phyloP scores from a whole-genome alignment of 192 early-diverging fungal species.

The Coemansia biformis region DNA sequence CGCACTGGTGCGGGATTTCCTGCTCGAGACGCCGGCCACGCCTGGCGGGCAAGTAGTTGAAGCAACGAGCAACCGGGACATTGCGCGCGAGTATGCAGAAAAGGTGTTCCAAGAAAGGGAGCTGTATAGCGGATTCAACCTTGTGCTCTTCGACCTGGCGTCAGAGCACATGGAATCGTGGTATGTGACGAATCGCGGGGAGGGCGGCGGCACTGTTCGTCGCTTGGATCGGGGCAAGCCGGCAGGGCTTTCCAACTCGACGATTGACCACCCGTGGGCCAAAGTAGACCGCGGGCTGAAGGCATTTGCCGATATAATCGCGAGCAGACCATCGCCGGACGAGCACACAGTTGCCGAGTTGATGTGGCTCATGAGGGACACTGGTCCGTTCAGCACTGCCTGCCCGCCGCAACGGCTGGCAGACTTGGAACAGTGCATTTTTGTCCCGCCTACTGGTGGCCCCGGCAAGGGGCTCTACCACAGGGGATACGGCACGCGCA shows the following conservation, averaged over 20 bases:
- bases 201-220: neutral
- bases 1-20: slow-evolving; percentile 35
- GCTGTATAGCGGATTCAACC: slow-evolving; percentile 42
- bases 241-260: slow-evolving; percentile 35
- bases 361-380: slow-evolving; percentile 17
- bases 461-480: neutral
- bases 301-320: slow-evolving; percentile 1
- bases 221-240: slow-evolving; percentile 1
- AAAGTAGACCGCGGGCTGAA: slow-evolving; percentile 22
- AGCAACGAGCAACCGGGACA: neutral
- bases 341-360: slow-evolving; percentile 2
- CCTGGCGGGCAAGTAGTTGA: slow-evolving; percentile 5
- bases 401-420: slow-evolving; percentile 9
- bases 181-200: slow-evolving; percentile 33
- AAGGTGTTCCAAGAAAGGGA: slow-evolving; percentile 17
- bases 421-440: slow-evolving; percentile 29
- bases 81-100: slow-evolving; percentile 21
- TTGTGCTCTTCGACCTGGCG: slow-evolving; percentile 33
- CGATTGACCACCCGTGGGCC: slow-evolving; percentile 26
- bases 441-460: slow-evolving; percentile 19
- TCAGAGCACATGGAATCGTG: neutral
- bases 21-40: slow-evolving; percentile 7
- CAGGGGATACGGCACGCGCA: slow-evolving; percentile 28
- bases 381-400: neutral
- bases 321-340: neutral